phyloP scores from a whole-genome alignment of 371 early-diverging fungal species.

The Syncephalastrum monosporum region DNA sequence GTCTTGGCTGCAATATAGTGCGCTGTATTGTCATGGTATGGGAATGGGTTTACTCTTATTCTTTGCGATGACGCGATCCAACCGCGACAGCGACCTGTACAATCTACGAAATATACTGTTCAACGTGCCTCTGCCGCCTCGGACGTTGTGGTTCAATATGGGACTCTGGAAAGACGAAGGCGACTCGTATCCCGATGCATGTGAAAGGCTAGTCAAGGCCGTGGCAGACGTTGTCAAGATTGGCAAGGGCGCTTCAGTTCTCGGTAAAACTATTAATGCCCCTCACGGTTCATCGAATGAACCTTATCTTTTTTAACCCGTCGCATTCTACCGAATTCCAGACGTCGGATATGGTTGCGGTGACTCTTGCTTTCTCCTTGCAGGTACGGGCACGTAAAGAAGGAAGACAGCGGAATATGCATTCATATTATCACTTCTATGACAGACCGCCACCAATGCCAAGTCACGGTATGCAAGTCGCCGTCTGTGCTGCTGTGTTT shows the following conservation, averaged over 20 bases:
- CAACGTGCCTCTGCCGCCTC: slow-evolving; percentile 35
- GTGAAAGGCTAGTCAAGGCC: slow-evolving; percentile 24
- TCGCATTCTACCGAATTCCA: slow-evolving; percentile 7
- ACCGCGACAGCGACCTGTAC: slow-evolving; percentile 25
- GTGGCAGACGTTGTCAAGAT: slow-evolving; percentile 18
- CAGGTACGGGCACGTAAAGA: slow-evolving; percentile 17
- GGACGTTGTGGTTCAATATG: slow-evolving; percentile 49
- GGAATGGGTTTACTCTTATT: slow-evolving; percentile 21
- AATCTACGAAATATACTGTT: slow-evolving; percentile 32
- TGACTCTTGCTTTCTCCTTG: slow-evolving; percentile 44
- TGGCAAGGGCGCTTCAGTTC: slow-evolving; percentile 9
- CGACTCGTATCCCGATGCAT: slow-evolving; percentile 29
- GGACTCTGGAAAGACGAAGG: slow-evolving; percentile 32
- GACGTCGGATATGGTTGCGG: slow-evolving; percentile 57
- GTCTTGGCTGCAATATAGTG: neutral
- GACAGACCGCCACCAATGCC: slow-evolving; percentile 5
- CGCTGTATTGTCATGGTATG: slow-evolving; percentile 33
- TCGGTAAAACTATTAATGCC: slow-evolving; percentile 24
- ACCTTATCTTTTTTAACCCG: no score
- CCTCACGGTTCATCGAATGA: no score
- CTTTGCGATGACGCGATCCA: slow-evolving; percentile 1
- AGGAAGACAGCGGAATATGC: neutral
- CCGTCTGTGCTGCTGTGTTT: no score
- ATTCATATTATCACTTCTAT: neutral
- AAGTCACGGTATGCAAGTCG: slow-evolving; percentile 2